Base-by-base conservation (phyloP, 1,284 basidiomycete species). In the Microbotryum saponariae region DNA sequence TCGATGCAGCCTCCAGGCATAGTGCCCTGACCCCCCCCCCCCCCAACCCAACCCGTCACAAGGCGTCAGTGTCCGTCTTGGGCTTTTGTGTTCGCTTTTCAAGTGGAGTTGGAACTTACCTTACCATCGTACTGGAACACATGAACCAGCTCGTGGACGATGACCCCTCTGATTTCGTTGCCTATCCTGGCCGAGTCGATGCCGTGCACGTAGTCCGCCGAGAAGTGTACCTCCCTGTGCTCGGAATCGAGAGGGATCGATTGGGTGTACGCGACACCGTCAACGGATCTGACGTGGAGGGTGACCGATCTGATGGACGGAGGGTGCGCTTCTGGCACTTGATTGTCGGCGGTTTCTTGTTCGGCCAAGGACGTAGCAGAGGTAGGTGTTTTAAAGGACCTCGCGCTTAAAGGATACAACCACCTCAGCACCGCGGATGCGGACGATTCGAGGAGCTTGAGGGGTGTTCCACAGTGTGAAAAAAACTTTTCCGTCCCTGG, bases 91-190 rank as follows among this genome's bases (percentile, higher is more conserved):
- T 27, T 27, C 27, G 27, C 27, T 27, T 27, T 27, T 27, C 27
- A 27, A 27, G 27, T 27, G 27, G 27, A n/a, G 1, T 37, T 33
- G 16, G 16, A 20, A n/a, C 20, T n/a, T 31, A 33, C 21, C 27
- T 33, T 27, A 16, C 63, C 62, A 18, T 61, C 58, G 10, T 44
- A 62, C 56, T 71, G 69, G 3, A 71, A 61, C 0, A 45, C 63
- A 18, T 71, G 68, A 1, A 68, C 70, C n/a, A 71, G 49, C 56
- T 65, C 70, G 37, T 71, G 69, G 42, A 61, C 59, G 2, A 71
- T 25, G 2, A 71, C 65, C 6, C 65, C 66, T 7, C 47, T 53
- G 9, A 67, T 46, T 50, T 67, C 66, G 23, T 60, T 48, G 27
- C 33, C 37, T 21, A 20, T 21, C 20, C 18, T 49, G 20, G 6